A percentile compares a stretch with the other conserved stretches of the same genome.
phyloP scores from a whole-genome alignment of 139 green algal genomes.

The Edaphochlamys debaryana region DNA sequence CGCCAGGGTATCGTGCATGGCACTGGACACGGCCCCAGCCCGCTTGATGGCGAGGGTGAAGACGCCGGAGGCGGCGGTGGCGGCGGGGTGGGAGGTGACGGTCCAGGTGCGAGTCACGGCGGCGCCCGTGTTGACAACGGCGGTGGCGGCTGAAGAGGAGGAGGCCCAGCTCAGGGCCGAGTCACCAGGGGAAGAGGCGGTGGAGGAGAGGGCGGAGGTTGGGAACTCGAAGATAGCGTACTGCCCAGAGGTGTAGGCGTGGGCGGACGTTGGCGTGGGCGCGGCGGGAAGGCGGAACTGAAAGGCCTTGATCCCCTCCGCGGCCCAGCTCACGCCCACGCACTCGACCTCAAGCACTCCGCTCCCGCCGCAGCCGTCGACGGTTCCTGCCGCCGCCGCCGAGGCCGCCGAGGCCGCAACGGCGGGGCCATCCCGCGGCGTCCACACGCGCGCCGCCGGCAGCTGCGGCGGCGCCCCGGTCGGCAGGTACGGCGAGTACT shows the following conservation, averaged over 20 bases:
- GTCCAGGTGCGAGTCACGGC: slow-evolving; percentile 44
- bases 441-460: neutral
- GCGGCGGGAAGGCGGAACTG: neutral
- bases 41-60: slow-evolving; percentile 55
- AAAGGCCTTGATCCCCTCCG: slow-evolving; percentile 49
- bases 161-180: too few relatives aligned
- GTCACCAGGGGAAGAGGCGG: too few relatives aligned
- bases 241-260: neutral
- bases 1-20: slow-evolving; percentile 37
- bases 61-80: neutral
- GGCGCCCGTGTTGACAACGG: too few relatives aligned
- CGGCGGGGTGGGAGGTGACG: slow-evolving; percentile 40
- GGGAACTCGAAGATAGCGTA: slow-evolving; percentile 47
- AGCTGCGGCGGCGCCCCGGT: neutral
- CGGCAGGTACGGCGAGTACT: slow-evolving; percentile 44
- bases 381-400: neutral
- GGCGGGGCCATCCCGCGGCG: too few relatives aligned
- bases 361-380: neutral
- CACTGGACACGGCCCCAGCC: slow-evolving; percentile 34
- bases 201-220: neutral
- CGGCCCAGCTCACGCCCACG: slow-evolving; percentile 15
- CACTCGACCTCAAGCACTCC: neutral
- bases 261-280: neutral
- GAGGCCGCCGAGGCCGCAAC: neutral
- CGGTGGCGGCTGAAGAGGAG: neutral